Base-by-base conservation (phyloP, 108 stramenopile species). In the Craspedostauros australis region DNA sequence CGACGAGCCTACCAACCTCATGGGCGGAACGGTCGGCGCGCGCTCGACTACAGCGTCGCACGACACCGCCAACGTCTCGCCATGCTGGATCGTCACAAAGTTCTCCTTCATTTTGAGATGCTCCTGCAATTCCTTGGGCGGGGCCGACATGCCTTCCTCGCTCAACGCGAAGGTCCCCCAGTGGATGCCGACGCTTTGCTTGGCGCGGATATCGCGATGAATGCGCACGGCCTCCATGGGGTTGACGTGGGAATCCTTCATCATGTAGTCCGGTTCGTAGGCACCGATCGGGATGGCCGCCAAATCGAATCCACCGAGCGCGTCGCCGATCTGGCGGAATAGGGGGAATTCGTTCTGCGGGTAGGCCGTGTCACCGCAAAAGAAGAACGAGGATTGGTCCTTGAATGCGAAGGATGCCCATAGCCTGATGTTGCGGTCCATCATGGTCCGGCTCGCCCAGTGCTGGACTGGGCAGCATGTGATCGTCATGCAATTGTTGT, bases 231-330 rank as follows among this genome's bases (percentile, higher is more conserved):
- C 95, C 34, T 94, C 97, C 1, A 55, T 42, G 5, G 96, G 95
- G 72, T 91, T 64, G 44, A 72, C 66, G 54, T 98, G 96, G 30
- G 83, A 60, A 29, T 80, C 73, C 31, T 70, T 62, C 83, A 93
- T 96, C 69, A 96, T 83, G 70, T 77, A 93, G 20, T 64, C 41
- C 11, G 97, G 97, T 50, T 66, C 68, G 62, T 98, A 96, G 0
- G 97, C 97, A 12, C 95, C 97, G 47, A 98, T 94, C 14, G 97
- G 95, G 39, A 98, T 73, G 2, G 86, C 82, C 9, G 89, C 78
- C 12, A 93, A 54, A 58, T 93, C 86, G 47, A 94, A 91, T 16
- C 93, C 91, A 9, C 87, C 88, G 5, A 88, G 66, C 3, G 42
- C 47, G 24, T 93, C 88, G n/a, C 84, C 87, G 37, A 93, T 88